A percentile compares a stretch with the other conserved stretches of the same genome.
Evolutionary conservation across 768 basidiomycete species (phyloP).

Genomic region (Termitomyces sp.): DNA sequence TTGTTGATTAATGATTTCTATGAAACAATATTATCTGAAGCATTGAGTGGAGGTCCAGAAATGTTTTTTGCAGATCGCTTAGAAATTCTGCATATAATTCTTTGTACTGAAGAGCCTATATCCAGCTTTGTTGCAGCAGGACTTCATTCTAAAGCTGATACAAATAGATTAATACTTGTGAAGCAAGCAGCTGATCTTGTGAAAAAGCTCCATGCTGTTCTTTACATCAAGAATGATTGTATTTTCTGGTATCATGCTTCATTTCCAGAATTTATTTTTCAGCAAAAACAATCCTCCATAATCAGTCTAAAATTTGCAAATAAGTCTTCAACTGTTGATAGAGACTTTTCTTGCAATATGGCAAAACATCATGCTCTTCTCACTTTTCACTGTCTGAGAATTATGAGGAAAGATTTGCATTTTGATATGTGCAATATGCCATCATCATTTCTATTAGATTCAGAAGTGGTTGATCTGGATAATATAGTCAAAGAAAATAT

Average conservation of each 20-base stretch:
- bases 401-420: too few species aligned
- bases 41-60: too few species aligned
- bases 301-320: too few species aligned
- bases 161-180: not conserved
- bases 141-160: not conserved
- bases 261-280: conserved; percentile 17
- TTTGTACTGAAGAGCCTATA: not conserved
- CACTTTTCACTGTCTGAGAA: too few species aligned
- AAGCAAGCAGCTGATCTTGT: conserved; percentile 7
- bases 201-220: conserved; percentile 13
- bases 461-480: not conserved
- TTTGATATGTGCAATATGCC: too few species aligned
- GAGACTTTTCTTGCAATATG: not conserved
- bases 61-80: too few species aligned
- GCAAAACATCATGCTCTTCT: not conserved
- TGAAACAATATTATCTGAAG: too few species aligned
- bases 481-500: too few species aligned
- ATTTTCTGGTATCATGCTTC: conserved; percentile 19
- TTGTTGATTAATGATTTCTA: too few species aligned
- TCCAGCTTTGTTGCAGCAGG: conserved; percentile 11
- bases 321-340: too few species aligned
- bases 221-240: conserved; percentile 11
- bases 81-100: conserved; percentile 13
- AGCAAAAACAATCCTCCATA: too few species aligned
- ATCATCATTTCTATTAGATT: not conserved